These are phyloP conservation scores for Daphne laureola DNA, from an alignment of 441 rosid species.

Conservation along the genomic window DNA sequence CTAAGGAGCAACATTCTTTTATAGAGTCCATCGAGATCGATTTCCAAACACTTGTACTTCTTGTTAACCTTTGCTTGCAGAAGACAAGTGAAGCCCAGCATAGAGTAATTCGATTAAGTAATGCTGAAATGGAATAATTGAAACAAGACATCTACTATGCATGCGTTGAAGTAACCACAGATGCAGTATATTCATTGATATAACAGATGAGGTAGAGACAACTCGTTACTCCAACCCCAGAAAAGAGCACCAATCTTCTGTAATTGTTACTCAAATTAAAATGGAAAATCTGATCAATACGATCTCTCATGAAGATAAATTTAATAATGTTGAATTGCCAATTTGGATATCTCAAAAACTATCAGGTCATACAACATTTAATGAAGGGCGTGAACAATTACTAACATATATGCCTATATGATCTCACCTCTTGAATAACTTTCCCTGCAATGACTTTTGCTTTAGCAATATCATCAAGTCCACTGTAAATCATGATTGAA, in stretches of 20 bases:
- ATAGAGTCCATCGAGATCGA: slow-evolving; percentile 92
- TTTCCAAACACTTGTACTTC: slow-evolving; percentile 81
- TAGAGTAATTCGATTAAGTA: slow-evolving; percentile 9
- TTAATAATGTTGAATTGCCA: too few relatives aligned
- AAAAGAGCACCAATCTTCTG: too few relatives aligned
- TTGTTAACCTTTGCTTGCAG: slow-evolving; percentile 67
- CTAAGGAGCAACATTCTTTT: slow-evolving; percentile 95
- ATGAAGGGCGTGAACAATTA: too few relatives aligned
- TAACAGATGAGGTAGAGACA: background rate
- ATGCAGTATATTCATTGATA: slow-evolving; percentile 1
- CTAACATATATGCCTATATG: slow-evolving; percentile 14
- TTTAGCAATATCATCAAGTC: slow-evolving; percentile 71
- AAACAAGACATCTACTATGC: background rate
- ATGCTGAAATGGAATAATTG: background rate
- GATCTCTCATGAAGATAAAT: too few relatives aligned
- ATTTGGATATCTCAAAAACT: too few relatives aligned
- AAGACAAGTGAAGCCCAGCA: slow-evolving; percentile 16
- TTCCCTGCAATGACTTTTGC: slow-evolving; percentile 70
- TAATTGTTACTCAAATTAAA: too few relatives aligned
- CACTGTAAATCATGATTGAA: slow-evolving; percentile 96
- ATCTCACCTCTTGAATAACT: slow-evolving; percentile 84
- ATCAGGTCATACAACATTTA: too few relatives aligned
- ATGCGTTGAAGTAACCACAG: background rate
- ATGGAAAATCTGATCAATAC: too few relatives aligned
- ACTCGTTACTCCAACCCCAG: background rate